Conservation (phyloP, 305 asterid species). For the Plantago lanceolata region DNA sequence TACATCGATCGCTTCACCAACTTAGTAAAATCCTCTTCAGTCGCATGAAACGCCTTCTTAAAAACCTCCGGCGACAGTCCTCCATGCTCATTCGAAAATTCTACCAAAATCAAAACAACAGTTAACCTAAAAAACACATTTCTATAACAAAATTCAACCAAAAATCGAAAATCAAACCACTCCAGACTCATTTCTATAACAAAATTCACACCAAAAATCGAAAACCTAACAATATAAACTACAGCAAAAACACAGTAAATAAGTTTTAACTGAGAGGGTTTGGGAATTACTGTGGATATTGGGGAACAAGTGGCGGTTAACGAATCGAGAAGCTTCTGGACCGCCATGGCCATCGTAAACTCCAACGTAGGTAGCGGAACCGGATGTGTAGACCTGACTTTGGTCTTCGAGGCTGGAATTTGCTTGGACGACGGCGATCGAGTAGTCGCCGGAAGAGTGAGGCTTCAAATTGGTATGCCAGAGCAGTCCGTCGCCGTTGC, state of each 20-base stretch:
- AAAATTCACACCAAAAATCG: not conserved
- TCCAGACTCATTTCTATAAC: no score
- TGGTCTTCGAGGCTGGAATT: constrained; percentile 86
- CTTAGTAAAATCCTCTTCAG: constrained; percentile 84
- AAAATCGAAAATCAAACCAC: no score
- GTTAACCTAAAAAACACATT: no score
- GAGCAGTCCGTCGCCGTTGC: constrained; percentile 60
- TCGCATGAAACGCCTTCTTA: constrained; percentile 77
- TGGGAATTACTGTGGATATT: constrained; percentile 54
- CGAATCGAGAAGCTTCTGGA: constrained; percentile 90
- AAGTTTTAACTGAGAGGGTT: no score
- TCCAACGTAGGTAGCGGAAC: constrained; percentile 84
- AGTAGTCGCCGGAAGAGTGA: constrained; percentile 79
- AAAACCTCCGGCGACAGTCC: constrained; percentile 76
- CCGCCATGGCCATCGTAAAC: constrained; percentile 99
- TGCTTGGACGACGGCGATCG: constrained; percentile 95
- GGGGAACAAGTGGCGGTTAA: constrained; percentile 71
- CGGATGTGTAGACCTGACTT: constrained; percentile 77
- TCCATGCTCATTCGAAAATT: constrained; percentile 79
- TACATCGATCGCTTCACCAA: constrained; percentile 66
- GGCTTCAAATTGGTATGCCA: constrained; percentile 87
- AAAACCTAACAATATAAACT: not conserved
- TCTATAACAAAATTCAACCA: no score
- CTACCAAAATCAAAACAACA: constrained; percentile 32
- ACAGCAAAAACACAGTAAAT: no score